Percentiles rank a stretch among this genome's conserved stretches.
Conservation (phyloP, 1,284 basidiomycete genomes). For the Cryptococcus wingfieldii region DNA sequence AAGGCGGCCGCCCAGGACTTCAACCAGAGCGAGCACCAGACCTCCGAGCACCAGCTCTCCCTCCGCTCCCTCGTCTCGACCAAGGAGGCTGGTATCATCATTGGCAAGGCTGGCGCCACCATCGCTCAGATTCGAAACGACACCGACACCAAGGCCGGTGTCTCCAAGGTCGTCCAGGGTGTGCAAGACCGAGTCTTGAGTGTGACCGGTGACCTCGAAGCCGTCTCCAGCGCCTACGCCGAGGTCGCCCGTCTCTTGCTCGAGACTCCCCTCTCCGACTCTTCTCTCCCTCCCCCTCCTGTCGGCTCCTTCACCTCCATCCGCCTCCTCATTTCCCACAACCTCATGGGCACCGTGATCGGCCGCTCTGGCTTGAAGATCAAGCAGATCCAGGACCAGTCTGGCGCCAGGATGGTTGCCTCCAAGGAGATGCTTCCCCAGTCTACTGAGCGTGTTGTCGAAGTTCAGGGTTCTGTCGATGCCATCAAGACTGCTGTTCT, state of each 20-base stretch:
- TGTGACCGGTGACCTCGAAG: slow-evolving; percentile 84
- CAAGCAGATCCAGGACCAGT: slow-evolving; percentile 97
- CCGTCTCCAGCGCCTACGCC: slow-evolving; percentile 89
- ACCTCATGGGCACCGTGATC: slow-evolving; percentile 99
- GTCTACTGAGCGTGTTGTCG: slow-evolving; percentile 95
- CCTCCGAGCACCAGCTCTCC: slow-evolving; percentile 55
- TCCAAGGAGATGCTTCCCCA: slow-evolving; percentile 99
- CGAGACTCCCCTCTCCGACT: slow-evolving; percentile 59
- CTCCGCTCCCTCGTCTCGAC: slow-evolving; percentile 90
- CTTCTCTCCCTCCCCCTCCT: slow-evolving; percentile 63
- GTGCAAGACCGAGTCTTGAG: slow-evolving; percentile 96
- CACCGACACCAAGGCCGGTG: slow-evolving; percentile 95
- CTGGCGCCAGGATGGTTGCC: slow-evolving; percentile 95
- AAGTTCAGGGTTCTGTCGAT: slow-evolving; percentile 89
- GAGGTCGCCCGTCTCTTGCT: slow-evolving; percentile 92
- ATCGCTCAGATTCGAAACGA: slow-evolving; percentile 92
- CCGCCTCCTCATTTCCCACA: slow-evolving; percentile 94
- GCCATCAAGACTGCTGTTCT: slow-evolving; percentile 85
- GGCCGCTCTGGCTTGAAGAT: slow-evolving; percentile 97
- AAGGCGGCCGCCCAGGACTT: slow-evolving; percentile 25
- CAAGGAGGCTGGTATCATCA: slow-evolving; percentile 95
- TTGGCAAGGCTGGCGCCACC: slow-evolving; percentile 90
- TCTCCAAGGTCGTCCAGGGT: slow-evolving; percentile 95
- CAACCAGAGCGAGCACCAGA: slow-evolving; percentile 9
- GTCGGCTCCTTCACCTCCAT: slow-evolving; percentile 78